These are phyloP conservation scores for Diaporthe helianthi DNA, from an alignment of 2,329 filamentous ascomycete species.

Conservation along the genomic window DNA sequence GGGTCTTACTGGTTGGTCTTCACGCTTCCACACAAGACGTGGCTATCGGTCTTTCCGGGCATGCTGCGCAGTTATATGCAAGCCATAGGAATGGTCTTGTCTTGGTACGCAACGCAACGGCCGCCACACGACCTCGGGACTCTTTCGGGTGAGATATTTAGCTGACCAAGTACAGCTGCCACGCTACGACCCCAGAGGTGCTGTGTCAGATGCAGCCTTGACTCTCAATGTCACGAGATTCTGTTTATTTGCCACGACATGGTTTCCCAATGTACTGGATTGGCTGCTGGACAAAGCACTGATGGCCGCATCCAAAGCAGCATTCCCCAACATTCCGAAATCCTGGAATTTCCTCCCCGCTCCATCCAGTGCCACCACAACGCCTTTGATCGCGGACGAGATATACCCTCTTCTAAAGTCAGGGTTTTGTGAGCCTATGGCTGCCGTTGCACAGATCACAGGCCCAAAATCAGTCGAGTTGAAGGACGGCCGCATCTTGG, in stretches of 20 bases:
- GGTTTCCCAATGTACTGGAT: background rate
- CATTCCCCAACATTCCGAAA: slow-evolving; percentile 9
- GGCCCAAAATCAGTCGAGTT: slow-evolving; percentile 30
- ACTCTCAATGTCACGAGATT: background rate
- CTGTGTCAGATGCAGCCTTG: background rate
- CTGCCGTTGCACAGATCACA: slow-evolving; percentile 23
- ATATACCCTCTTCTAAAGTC: slow-evolving; percentile 31
- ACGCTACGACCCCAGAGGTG: slow-evolving; percentile 11
- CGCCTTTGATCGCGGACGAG: slow-evolving; percentile 30
- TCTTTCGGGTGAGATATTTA: background rate
- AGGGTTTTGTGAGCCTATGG: slow-evolving; percentile 31
- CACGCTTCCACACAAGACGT: slow-evolving; percentile 34
- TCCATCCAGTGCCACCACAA: slow-evolving; percentile 26
- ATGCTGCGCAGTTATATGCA: slow-evolving; percentile 30
- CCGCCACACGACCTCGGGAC: too few relatives aligned
- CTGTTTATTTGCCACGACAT: slow-evolving; percentile 5
- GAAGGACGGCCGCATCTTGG: slow-evolving; percentile 27
- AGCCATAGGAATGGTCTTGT: slow-evolving; percentile 14
- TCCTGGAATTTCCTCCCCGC: slow-evolving; percentile 30
- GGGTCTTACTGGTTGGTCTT: slow-evolving; percentile 31
- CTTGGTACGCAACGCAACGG: background rate
- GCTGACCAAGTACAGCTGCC: background rate
- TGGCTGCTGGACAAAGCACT: slow-evolving; percentile 3
- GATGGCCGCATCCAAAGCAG: background rate
- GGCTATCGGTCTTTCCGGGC: background rate